These are phyloP conservation scores for Cardamine occulta DNA, from an alignment of 345 rosid species.

Conservation along the genomic window DNA sequence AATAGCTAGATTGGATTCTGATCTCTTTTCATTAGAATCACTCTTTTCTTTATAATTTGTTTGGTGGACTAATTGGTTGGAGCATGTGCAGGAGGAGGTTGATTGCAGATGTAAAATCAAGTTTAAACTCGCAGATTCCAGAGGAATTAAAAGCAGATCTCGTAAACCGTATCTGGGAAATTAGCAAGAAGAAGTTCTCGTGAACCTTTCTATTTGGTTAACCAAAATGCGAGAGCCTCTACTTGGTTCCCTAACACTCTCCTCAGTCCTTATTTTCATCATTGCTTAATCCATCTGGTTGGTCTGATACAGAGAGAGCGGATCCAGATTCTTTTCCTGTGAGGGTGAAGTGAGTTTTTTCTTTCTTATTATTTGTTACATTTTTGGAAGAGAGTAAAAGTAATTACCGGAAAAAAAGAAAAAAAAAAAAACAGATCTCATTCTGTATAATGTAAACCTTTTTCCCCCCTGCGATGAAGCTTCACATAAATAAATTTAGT, in stretches of 20 bases:
- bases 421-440: conserved; percentile 12
- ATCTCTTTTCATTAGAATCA: background rate
- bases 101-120: conserved; percentile 66
- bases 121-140: conserved; percentile 63
- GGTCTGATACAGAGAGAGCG: conserved; percentile 18
- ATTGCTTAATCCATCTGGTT: conserved; percentile 37
- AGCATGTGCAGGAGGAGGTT: conserved; percentile 65
- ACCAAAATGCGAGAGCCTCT: conserved; percentile 14
- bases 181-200: conserved; percentile 52
- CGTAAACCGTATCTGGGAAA: conserved; percentile 54
- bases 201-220: conserved; percentile 27
- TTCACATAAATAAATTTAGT: background rate
- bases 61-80: background rate
- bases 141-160: conserved; percentile 73
- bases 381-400: conserved; percentile 44
- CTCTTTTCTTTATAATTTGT: background rate
- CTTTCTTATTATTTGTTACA: conserved; percentile 36
- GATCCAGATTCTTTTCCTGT: conserved; percentile 25
- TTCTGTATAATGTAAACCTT: conserved; percentile 33
- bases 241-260: conserved; percentile 35
- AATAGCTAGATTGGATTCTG: background rate
- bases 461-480: background rate
- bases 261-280: conserved; percentile 42
- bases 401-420: conserved; percentile 26
- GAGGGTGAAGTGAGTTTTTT: conserved; percentile 26